Evolutionary conservation across 176 grass and related monocot species (phyloP).

Genomic region (Bromus sterilis): DNA sequence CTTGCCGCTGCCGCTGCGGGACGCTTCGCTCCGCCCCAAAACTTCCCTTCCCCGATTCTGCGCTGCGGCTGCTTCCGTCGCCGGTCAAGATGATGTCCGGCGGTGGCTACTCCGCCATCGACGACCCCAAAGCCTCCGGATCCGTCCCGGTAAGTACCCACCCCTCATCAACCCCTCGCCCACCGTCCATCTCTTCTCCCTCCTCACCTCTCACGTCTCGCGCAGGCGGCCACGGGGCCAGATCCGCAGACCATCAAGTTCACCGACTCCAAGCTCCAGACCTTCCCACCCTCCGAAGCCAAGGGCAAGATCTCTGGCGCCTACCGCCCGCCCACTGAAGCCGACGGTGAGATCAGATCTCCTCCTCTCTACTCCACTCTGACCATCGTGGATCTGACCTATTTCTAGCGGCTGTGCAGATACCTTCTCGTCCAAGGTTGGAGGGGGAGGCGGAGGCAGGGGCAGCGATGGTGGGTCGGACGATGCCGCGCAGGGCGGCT

Average conservation of each 20-base stretch:
- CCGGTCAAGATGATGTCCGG: slow-evolving; percentile 86
- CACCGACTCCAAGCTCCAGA: slow-evolving; percentile 84
- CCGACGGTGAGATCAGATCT: slow-evolving; percentile 68
- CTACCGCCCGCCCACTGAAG: slow-evolving; percentile 89
- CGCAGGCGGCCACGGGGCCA: slow-evolving; percentile 51
- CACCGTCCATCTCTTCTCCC: neutral
- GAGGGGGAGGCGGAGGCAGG: slow-evolving; percentile 23
- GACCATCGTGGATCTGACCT: slow-evolving; percentile 17
- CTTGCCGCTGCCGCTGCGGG: neutral
- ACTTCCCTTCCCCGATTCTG: neutral
- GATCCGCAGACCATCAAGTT: slow-evolving; percentile 83
- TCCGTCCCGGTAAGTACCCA: slow-evolving; percentile 64
- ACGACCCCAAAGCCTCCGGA: slow-evolving; percentile 84
- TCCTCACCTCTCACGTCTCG: neutral
- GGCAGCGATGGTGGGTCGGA: slow-evolving; percentile 40
- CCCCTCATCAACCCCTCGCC: neutral
- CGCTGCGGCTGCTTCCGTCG: neutral
- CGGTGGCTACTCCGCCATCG: slow-evolving; percentile 78
- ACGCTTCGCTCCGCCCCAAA: slow-evolving; percentile 9
- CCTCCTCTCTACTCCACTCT: neutral
- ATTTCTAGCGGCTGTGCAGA: slow-evolving; percentile 27
- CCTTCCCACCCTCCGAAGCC: slow-evolving; percentile 72
- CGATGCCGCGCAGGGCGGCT: slow-evolving; percentile 57
- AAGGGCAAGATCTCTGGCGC: slow-evolving; percentile 85
- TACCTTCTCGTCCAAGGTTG: slow-evolving; percentile 70